Evolutionary conservation across 495 filamentous ascomycete species (phyloP).

Genomic region (Tuber borchii): DNA sequence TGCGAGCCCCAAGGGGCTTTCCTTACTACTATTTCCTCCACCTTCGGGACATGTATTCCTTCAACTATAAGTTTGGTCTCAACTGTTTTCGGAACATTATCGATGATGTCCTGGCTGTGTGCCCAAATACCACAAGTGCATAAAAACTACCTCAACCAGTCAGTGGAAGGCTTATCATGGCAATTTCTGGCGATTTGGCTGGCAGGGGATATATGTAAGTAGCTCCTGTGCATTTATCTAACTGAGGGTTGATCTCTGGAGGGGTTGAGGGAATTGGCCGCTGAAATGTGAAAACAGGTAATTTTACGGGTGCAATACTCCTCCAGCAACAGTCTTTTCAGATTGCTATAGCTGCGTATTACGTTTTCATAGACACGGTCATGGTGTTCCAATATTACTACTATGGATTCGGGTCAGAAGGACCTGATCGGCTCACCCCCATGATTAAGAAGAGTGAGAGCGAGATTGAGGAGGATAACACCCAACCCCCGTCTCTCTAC

Average conservation of each 20-base stretch:
- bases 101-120: constrained; percentile 69
- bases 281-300: constrained; percentile 40
- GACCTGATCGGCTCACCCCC: not conserved
- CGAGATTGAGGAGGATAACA: constrained; percentile 34
- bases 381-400: constrained; percentile 62
- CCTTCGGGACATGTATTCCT: not conserved
- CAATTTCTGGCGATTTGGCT: constrained; percentile 67
- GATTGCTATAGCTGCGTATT: constrained; percentile 61
- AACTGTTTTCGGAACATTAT: constrained; percentile 56
- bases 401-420: constrained; percentile 47
- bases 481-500: constrained; percentile 6
- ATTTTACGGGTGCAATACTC: constrained; percentile 59
- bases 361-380: constrained; percentile 59
- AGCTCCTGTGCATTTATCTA: not conserved
- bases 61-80: constrained; percentile 52
- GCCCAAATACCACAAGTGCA: constrained; percentile 69
- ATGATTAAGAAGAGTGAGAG: constrained; percentile 22
- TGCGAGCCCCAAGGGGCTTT: constrained; percentile 1
- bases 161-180: constrained; percentile 61
- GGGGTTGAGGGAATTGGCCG: not conserved
- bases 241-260: not conserved
- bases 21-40: not conserved
- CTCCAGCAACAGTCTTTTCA: constrained; percentile 66
- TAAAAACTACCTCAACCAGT: constrained; percentile 61
- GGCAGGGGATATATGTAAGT: constrained; percentile 55